Evolutionary conservation across 2,329 filamentous ascomycete species (phyloP).

Genomic region (Penicillium concentricum): DNA sequence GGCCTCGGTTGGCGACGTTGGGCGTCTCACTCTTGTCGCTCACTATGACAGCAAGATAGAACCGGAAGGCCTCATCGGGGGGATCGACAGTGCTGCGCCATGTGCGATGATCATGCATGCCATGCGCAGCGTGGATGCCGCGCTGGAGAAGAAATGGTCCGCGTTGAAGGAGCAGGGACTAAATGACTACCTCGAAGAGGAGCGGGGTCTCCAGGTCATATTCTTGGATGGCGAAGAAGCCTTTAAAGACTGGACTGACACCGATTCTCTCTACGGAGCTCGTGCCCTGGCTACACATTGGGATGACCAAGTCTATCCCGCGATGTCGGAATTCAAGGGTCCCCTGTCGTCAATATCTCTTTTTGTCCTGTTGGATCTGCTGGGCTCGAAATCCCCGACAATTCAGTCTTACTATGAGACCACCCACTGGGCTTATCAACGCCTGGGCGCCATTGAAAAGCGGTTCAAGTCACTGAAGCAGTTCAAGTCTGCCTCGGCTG

Average conservation of each 20-base stretch:
- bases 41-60: conserved; percentile 87
- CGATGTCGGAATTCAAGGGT: conserved; percentile 71
- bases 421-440: conserved; percentile 89
- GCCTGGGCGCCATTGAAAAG: conserved; percentile 70
- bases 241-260: conserved; percentile 74
- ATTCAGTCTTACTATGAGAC: conserved; percentile 85
- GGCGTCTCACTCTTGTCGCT: conserved; percentile 80
- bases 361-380: conserved; percentile 87
- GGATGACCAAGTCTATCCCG: conserved; percentile 68
- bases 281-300: conserved; percentile 78
- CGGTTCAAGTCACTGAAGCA: conserved; percentile 67
- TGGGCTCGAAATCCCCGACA: conserved; percentile 66
- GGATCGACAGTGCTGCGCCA: conserved; percentile 88
- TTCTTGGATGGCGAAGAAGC: conserved; percentile 94
- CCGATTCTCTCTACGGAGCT: conserved; percentile 85
- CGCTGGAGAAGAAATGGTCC: conserved; percentile 78
- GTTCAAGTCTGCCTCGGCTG: conserved; percentile 58
- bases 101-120: conserved; percentile 89
- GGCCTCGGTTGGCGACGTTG: conserved; percentile 69
- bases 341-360: conserved; percentile 77
- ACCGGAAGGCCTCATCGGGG: conserved; percentile 86
- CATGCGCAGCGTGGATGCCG: conserved; percentile 74
- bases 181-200: conserved; percentile 61
- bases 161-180: conserved; percentile 62
- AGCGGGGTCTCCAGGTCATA: conserved; percentile 82